phyloP scores from a whole-genome alignment of 306 rosid species.

The Cucurbita ficifolia region DNA sequence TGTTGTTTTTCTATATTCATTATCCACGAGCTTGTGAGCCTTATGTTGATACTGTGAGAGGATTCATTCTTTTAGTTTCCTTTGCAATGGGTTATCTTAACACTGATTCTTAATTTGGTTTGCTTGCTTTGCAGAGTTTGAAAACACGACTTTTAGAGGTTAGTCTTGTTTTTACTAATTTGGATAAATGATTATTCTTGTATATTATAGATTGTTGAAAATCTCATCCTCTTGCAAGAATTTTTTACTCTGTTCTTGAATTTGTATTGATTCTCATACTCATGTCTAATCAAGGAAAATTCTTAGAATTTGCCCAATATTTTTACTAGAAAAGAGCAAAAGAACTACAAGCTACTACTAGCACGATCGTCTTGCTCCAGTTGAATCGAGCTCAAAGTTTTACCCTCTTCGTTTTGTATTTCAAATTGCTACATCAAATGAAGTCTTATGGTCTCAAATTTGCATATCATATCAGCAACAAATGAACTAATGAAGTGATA shows the following conservation, averaged over 20 bases:
- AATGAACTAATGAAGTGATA: background rate
- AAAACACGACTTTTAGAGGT: constrained; percentile 2
- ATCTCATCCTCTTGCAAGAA: constrained; percentile 3
- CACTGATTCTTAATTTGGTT: background rate
- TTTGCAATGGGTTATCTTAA: background rate
- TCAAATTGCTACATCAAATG: background rate
- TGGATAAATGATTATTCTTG: background rate
- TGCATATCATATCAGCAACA: background rate
- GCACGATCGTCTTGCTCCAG: background rate
- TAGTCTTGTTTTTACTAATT: background rate
- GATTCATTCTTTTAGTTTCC: background rate
- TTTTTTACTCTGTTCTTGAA: background rate
- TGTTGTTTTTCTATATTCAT: background rate
- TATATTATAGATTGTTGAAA: background rate
- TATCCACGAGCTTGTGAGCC: background rate
- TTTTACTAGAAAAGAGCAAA: background rate
- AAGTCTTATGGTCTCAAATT: background rate
- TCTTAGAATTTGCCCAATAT: background rate
- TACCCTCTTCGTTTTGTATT: background rate
- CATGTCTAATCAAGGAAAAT: background rate
- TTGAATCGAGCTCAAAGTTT: background rate
- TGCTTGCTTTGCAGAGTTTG: constrained; percentile 1
- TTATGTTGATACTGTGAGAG: background rate
- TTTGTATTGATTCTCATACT: background rate
- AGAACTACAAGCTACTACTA: background rate